Evolutionary conservation across 495 filamentous ascomycete genomes (phyloP), one percentile per base, ranked within the genome.

Genomic region (Ramalina intermedia): DNA sequence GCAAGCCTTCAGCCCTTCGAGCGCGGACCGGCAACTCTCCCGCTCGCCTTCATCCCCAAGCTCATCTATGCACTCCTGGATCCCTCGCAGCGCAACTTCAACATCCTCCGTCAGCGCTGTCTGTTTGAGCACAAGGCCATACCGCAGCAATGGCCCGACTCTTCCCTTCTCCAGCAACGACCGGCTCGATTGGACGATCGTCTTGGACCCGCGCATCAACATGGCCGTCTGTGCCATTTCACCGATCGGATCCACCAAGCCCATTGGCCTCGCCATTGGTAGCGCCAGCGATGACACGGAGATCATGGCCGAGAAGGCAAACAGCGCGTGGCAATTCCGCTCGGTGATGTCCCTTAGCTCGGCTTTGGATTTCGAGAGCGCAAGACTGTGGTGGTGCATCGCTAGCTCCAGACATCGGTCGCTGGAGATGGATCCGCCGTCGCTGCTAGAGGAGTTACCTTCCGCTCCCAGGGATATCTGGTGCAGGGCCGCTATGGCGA

Each of bases 401-500:
- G 12, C 12, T n/a, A 21, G 6, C 6, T 8, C 16, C 17, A 16
- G 37, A 39, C 17, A 39, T 39, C 14, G 17, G 5, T 24, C 23
- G 4, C 23, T 24, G 23, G 23, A 24, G 23, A 24, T 24, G 37
- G 37, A 6, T n/a, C 17, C 37, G 4, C 3, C 3, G 17, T 9
- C 3, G 17, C 37, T 9, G 8, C 17, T 39, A 2, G 14, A 39
- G 37, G 4, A 4, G 14, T 3, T 9, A 5, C 5, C 4, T 9
- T 5, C 14, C 2, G 0, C 4, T 39, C 17, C 36, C n/a, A 37
- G 14, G 1, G n/a, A 37, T 20, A 47, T 17, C 12, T n/a, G 37
- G 26, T 52, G 50, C 7, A 52, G 50, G 18, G 50, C 43, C 6
- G 50, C 29, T 21, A 52, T n/a, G 37, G 43, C 50, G 18, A 52